Percentiles rank a stretch among this genome's conserved stretches.
These are phyloP conservation scores for Middelhovenomyces tepae DNA, from an alignment of 805 yeast genomes.

Conservation along the genomic window DNA sequence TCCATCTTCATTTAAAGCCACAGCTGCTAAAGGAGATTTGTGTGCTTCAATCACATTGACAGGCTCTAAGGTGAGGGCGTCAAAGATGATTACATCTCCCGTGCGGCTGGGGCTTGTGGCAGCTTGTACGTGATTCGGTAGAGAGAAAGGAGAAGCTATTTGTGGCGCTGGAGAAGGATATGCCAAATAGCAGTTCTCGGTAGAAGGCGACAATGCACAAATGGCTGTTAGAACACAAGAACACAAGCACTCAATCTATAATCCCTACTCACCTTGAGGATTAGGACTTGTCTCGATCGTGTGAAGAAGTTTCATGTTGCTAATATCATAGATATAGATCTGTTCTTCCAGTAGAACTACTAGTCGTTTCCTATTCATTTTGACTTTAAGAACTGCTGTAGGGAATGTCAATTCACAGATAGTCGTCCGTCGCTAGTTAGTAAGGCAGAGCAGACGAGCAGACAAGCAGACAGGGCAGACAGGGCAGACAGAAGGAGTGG, in stretches of 20 bases:
- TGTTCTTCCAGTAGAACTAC: conserved; percentile 73
- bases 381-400: conserved; percentile 58
- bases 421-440: conserved; percentile 44
- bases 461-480: background rate
- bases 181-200: conserved; percentile 42
- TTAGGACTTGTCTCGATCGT: conserved; percentile 53
- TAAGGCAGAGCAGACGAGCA: conserved; percentile 1
- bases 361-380: conserved; percentile 73
- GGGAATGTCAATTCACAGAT: conserved; percentile 90
- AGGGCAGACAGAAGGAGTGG: background rate
- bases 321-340: conserved; percentile 79
- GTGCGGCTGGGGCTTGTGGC: conserved; percentile 21
- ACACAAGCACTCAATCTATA: too few relatives aligned
- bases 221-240: too few relatives aligned
- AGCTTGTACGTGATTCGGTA: conserved; percentile 11
- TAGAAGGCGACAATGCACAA: conserved; percentile 29
- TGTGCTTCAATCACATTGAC: conserved; percentile 81
- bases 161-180: conserved; percentile 42
- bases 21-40: conserved; percentile 59
- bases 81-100: conserved; percentile 74
- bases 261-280: too few relatives aligned
- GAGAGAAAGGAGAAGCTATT: conserved; percentile 16
- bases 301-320: conserved; percentile 76
- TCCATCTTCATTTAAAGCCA: conserved; percentile 69
- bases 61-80: conserved; percentile 65